phyloP scores from a whole-genome alignment of 352 stramenopile species.

The Aphanomyces stellatus region DNA sequence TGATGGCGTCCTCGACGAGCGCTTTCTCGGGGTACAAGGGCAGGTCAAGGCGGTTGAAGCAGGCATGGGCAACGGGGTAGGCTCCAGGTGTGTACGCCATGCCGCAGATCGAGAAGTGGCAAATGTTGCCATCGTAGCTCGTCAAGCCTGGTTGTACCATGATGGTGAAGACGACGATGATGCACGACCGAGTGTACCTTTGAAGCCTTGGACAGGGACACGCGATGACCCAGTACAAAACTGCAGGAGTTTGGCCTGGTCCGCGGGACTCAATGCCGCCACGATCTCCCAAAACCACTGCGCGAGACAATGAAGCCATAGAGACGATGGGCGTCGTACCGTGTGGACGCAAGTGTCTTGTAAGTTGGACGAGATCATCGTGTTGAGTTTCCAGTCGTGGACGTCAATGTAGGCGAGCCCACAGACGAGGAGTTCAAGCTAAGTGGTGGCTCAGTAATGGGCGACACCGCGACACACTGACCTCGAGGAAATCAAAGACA shows the following conservation, averaged over 20 bases:
- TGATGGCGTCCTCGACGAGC: constrained; percentile 92
- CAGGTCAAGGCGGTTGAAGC: constrained; percentile 78
- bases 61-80: constrained; percentile 72
- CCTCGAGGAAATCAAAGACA: constrained; percentile 97
- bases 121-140: constrained; percentile 76
- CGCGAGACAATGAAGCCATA: constrained; percentile 22
- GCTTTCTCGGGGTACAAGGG: constrained; percentile 71
- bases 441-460: neutral
- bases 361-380: constrained; percentile 41
- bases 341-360: constrained; percentile 36
- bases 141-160: constrained; percentile 27
- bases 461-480: constrained; percentile 30
- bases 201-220: constrained; percentile 76
- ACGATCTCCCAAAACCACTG: constrained; percentile 74
- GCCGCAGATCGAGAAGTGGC: constrained; percentile 50
- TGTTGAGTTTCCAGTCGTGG: constrained; percentile 78
- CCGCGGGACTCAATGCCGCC: constrained; percentile 43
- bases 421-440: constrained; percentile 75
- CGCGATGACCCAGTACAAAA: constrained; percentile 78
- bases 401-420: constrained; percentile 82
- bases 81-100: constrained; percentile 46
- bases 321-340: neutral
- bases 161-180: neutral
- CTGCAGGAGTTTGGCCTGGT: constrained; percentile 73
- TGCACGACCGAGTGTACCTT: constrained; percentile 24